A percentile compares a stretch with the other conserved stretches of the same genome.
Evolutionary conservation across 768 basidiomycete genomes (phyloP).

Genomic region (Tephrocybe rancida): DNA sequence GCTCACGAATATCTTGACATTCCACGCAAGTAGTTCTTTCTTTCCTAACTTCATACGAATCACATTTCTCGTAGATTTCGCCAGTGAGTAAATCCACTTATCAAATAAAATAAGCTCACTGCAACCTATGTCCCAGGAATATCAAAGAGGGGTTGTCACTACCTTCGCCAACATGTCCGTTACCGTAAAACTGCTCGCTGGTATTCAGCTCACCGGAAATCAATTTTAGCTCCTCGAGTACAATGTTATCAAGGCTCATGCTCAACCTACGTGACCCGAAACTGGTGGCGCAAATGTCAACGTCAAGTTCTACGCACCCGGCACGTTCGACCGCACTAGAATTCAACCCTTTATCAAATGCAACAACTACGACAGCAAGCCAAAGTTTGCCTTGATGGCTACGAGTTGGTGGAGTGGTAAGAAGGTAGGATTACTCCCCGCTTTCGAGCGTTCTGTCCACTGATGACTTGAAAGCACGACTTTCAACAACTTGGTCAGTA

Average conservation of each 20-base stretch:
- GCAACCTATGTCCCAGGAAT: conserved; percentile 9
- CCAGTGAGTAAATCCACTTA: conserved; percentile 15
- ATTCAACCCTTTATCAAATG: conserved; percentile 10
- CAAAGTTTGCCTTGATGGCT: neutral
- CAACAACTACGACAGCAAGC: neutral
- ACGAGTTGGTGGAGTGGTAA: too few species aligned
- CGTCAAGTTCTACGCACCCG: conserved; percentile 6
- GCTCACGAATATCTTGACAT: conserved; percentile 22
- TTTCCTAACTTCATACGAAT: neutral
- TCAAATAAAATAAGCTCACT: neutral
- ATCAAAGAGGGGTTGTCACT: conserved; percentile 21
- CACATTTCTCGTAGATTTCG: conserved; percentile 9
- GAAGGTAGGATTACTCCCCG: too few species aligned
- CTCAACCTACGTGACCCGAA: conserved; percentile 33
- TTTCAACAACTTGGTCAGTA: too few species aligned
- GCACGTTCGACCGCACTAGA: conserved; percentile 20
- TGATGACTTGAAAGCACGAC: too few species aligned
- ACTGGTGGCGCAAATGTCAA: conserved; percentile 4
- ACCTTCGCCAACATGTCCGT: conserved; percentile 23
- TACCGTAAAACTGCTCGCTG: neutral
- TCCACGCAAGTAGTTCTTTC: conserved; percentile 16
- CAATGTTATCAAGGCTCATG: conserved; percentile 32
- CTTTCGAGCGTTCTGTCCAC: too few species aligned
- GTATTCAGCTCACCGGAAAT: neutral
- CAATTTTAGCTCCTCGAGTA: conserved; percentile 27